These are phyloP conservation scores for Carex pumila DNA, from an alignment of 176 grass and related monocot genomes.

Conservation along the genomic window DNA sequence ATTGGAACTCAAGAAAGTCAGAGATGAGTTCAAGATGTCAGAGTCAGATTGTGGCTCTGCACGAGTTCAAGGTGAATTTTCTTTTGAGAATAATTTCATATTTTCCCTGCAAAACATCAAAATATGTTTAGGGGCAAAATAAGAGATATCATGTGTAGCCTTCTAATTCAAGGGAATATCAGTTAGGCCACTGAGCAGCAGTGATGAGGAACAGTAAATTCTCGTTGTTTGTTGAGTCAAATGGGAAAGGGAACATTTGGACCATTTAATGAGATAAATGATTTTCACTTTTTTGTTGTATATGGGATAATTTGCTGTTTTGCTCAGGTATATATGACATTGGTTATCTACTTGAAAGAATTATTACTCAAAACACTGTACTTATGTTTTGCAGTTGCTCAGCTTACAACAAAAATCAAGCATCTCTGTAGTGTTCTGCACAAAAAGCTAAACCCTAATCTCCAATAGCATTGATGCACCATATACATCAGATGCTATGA, in stretches of 20 bases:
- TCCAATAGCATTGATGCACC: background rate
- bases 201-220: too few relatives aligned
- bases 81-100: too few relatives aligned
- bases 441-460: conserved; percentile 62
- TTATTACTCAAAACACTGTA: background rate
- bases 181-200: too few relatives aligned
- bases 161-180: too few relatives aligned
- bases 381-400: conserved; percentile 63
- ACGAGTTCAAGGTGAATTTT: too few relatives aligned
- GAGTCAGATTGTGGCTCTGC: conserved; percentile 91
- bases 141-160: too few relatives aligned
- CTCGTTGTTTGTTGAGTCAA: too few relatives aligned
- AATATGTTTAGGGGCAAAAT: too few relatives aligned
- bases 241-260: too few relatives aligned
- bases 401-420: conserved; percentile 95
- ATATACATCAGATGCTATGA: too few relatives aligned
- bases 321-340: background rate
- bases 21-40: conserved; percentile 93
- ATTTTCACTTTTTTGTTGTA: background rate
- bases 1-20: conserved; percentile 66
- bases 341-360: background rate
- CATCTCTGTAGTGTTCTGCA: conserved; percentile 65
- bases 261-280: background rate
- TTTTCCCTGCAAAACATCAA: too few relatives aligned
- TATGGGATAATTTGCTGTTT: background rate